Evolutionary conservation across 108 stramenopile genomes (phyloP).

Genomic region (Seminavis robusta): DNA sequence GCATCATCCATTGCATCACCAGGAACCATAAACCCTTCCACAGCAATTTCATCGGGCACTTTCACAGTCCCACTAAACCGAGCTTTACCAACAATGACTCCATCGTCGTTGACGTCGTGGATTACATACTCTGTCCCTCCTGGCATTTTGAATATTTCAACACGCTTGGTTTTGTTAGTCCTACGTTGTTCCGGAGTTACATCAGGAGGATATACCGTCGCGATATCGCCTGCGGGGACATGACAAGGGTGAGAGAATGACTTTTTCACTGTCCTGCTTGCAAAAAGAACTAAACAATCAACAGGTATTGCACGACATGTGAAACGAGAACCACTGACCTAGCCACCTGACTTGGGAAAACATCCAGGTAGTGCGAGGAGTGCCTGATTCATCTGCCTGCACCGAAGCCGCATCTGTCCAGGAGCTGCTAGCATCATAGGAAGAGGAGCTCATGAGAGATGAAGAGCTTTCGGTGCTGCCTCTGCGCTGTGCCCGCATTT

Average conservation of each 20-base stretch:
- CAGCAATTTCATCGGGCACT: constrained; percentile 5
- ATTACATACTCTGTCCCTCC: constrained; percentile 71
- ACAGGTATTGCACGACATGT: background rate
- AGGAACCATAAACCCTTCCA: constrained; percentile 4
- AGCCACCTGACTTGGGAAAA: constrained; percentile 39
- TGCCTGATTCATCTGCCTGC: no score
- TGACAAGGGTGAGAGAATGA: background rate
- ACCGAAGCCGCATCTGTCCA: no score
- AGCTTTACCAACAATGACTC: constrained; percentile 65
- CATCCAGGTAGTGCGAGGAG: constrained; percentile 25
- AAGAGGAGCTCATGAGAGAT: no score
- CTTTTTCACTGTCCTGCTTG: no score
- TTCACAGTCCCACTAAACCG: constrained; percentile 62
- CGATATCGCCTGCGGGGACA: constrained; percentile 40
- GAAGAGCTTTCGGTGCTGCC: no score
- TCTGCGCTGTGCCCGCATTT: no score
- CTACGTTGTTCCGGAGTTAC: constrained; percentile 44
- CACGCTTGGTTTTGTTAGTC: constrained; percentile 33
- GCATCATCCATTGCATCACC: background rate
- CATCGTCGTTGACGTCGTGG: constrained; percentile 68
- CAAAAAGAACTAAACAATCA: background rate
- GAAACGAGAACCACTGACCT: background rate
- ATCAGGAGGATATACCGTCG: constrained; percentile 48
- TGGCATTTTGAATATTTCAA: constrained; percentile 72
- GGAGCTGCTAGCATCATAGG: no score